Evolutionary conservation across 202 grass and related monocot species (phyloP).

Genomic region (Bolboschoenoplectus hybrid): DNA sequence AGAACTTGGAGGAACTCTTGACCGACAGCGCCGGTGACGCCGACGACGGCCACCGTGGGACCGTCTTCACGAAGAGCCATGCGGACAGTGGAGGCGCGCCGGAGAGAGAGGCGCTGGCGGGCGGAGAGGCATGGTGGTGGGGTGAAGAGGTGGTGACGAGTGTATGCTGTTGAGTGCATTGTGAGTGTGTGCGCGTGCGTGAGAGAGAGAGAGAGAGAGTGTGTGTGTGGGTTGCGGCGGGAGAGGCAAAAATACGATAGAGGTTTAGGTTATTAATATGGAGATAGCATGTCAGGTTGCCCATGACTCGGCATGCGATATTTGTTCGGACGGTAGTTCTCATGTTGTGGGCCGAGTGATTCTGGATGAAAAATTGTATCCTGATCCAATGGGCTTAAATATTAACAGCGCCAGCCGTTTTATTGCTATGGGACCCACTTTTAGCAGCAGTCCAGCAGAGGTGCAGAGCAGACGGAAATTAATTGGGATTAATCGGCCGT

Average conservation of each 20-base stretch:
- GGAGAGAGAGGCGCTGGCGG: slow-evolving; percentile 44
- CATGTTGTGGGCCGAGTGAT: neutral
- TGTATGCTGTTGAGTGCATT: slow-evolving; percentile 2
- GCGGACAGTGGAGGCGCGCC: slow-evolving; percentile 45
- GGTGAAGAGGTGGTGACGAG: slow-evolving; percentile 29
- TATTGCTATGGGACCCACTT: no score
- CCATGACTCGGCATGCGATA: neutral
- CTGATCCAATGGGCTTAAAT: neutral
- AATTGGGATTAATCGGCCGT: no score
- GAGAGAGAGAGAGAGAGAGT: neutral
- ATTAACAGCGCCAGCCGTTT: no score
- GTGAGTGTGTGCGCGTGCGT: slow-evolving; percentile 34
- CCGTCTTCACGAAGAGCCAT: slow-evolving; percentile 83
- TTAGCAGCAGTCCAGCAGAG: no score
- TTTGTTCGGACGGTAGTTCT: neutral
- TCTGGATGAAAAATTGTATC: neutral
- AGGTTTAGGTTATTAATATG: slow-evolving; percentile 2
- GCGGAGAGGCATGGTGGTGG: slow-evolving; percentile 50
- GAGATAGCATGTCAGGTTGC: no score
- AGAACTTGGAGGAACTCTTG: slow-evolving; percentile 92
- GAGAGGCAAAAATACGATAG: neutral
- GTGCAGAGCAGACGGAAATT: no score
- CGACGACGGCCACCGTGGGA: slow-evolving; percentile 81
- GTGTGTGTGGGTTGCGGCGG: slow-evolving; percentile 26
- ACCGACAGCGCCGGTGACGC: slow-evolving; percentile 85